Base-by-base conservation (phyloP, 768 basidiomycete species). In the Lanmaoa pseudosensibilis region DNA sequence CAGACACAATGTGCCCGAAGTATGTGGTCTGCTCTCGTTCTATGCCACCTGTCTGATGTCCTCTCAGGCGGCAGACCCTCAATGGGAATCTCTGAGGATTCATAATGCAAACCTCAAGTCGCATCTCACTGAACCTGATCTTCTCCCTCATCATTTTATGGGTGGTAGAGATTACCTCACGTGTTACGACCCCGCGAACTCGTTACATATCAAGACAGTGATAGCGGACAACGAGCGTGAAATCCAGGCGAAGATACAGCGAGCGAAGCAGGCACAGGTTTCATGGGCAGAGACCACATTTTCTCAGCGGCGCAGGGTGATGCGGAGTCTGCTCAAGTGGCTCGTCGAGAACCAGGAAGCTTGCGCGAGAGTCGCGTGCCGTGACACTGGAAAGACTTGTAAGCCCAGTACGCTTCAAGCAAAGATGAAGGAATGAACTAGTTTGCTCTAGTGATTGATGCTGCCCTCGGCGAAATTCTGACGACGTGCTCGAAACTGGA, bases 311-410 rank as follows among this genome's bases (percentile, higher is more conserved):
- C 79, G 88, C 68, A 83, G 89, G 58, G 90, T 99, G 40, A 76
- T 98, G 66, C 78, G 92, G 48, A 95, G 91, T 65, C 69, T 99
- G 58, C 78, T 94, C 67, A 90, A 90, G 61, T 99, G 96, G 96
- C 78, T 96, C 6, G 86, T 98, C 34, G 86, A 90, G 60, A 94
- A 98, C 65, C 90, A 94, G 75, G 89, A 94, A 51, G 74, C 77
- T 23, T 92, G 94, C 59, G 92, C 92, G 33, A 80, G 87, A 40
- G 89, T 96, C 27, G 92, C 92, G 23, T 93, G 92, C 68, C 80
- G 96, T 33, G 96, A 99, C 72, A 93, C 93, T 0, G 96, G 96
- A 40, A 99, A 98, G 80, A 98, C 95, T 27, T 75, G 92, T 92
- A 64, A 71, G 89, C 81, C 32, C 44, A 40, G 13, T 3, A 12